These are phyloP conservation scores for Ulota crispa DNA, from an alignment of 225 moss, liverwort and hornwort species.

Conservation along the genomic window DNA sequence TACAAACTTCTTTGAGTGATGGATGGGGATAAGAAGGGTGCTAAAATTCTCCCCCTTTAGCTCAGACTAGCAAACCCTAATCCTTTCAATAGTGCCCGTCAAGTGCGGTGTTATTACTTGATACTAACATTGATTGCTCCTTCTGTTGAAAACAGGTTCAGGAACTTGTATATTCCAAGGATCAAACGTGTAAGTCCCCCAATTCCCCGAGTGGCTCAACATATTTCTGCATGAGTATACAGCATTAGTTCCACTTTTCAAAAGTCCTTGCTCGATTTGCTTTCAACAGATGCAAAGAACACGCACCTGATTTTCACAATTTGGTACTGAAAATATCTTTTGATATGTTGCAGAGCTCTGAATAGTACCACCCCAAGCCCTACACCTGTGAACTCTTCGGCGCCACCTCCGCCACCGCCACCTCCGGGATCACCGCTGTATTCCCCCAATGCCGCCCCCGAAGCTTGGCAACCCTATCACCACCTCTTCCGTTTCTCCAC, in stretches of 20 bases:
- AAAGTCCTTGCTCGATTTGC: neutral
- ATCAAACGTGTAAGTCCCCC: constrained; percentile 32
- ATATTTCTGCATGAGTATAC: neutral
- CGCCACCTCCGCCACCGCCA: neutral
- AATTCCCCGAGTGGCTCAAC: neutral
- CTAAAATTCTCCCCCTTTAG: no score
- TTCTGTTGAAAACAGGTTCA: constrained; percentile 26
- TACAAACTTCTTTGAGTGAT: no score
- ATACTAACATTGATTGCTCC: neutral
- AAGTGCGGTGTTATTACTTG: neutral
- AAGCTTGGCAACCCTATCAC: constrained; percentile 15
- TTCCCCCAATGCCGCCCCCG: neutral
- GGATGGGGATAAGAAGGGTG: no score
- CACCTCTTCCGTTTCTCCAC: constrained; percentile 25
- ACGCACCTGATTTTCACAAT: neutral
- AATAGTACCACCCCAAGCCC: neutral
- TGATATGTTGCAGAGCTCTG: constrained; percentile 26
- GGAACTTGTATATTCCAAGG: constrained; percentile 28
- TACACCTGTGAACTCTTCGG: constrained; percentile 11
- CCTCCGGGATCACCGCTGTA: neutral
- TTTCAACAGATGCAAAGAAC: neutral
- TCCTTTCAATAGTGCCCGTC: neutral
- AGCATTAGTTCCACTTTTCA: neutral
- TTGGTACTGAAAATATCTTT: neutral
- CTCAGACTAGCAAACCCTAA: no score